A percentile compares a stretch with the other conserved stretches of the same genome.
These are phyloP conservation scores for Lactarius hengduanensis DNA, from an alignment of 768 basidiomycete species.

Conservation along the genomic window DNA sequence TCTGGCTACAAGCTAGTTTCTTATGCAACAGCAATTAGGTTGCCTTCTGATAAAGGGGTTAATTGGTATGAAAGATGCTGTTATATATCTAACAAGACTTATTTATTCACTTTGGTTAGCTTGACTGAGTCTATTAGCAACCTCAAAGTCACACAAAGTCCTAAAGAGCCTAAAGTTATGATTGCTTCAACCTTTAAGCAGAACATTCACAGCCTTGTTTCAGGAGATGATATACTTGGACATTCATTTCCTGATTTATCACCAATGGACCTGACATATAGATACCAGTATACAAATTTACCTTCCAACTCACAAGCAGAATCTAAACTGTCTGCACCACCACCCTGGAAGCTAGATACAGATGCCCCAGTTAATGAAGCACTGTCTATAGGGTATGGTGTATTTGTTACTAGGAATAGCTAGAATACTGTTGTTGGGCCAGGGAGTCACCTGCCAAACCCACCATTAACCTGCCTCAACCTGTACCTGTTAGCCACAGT, in stretches of 20 bases:
- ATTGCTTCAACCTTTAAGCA: neutral
- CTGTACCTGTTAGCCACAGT: no score
- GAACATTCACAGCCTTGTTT: neutral
- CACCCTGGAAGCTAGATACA: constrained; percentile 3
- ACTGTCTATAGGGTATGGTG: constrained; percentile 9
- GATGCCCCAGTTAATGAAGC: neutral
- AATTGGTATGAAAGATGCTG: constrained; percentile 1
- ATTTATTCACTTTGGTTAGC: neutral
- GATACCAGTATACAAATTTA: neutral
- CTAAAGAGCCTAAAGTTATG: neutral
- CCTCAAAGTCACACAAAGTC: constrained; percentile 4
- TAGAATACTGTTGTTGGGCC: neutral
- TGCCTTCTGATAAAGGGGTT: neutral
- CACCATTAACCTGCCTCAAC: no score
- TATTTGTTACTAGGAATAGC: neutral
- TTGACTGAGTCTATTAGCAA: constrained; percentile 4
- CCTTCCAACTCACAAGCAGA: neutral
- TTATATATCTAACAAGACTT: neutral
- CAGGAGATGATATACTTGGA: neutral
- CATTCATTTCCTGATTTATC: constrained; percentile 8
- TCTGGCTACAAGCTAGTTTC: neutral
- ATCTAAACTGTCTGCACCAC: constrained; percentile 14
- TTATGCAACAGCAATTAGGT: neutral
- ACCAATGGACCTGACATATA: neutral
- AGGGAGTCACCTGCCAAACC: no score